Conservation (phyloP, 1,284 basidiomycete species). For the Heliocybe sulcata region DNA sequence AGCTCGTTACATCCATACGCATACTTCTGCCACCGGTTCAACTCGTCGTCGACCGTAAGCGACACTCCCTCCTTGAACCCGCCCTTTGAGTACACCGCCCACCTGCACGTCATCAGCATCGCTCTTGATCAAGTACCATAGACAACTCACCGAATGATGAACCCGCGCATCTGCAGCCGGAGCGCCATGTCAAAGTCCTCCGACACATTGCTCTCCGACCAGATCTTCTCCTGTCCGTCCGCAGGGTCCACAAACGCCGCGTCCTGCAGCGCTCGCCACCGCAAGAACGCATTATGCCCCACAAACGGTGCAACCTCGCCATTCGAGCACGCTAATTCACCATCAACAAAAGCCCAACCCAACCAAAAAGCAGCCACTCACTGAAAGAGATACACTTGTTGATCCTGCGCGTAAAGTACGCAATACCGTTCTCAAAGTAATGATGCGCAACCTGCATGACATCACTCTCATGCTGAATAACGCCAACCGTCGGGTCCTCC, state of each 20-base stretch:
- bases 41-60: constrained; percentile 40
- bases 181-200: constrained; percentile 56
- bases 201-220: constrained; percentile 52
- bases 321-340: constrained; percentile 30
- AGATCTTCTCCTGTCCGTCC: constrained; percentile 42
- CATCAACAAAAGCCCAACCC: neutral
- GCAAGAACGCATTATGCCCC: constrained; percentile 54
- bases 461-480: constrained; percentile 44
- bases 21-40: constrained; percentile 57
- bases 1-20: constrained; percentile 38
- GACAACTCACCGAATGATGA: constrained; percentile 44
- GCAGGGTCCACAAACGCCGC: constrained; percentile 35
- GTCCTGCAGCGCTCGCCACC: constrained; percentile 50
- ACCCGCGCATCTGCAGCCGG: constrained; percentile 39
- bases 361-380: constrained; percentile 10
- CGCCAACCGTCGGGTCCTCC: constrained; percentile 40
- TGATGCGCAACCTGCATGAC: constrained; percentile 51
- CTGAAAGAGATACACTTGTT: constrained; percentile 36
- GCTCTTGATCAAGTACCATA: no score
- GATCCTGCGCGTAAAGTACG: constrained; percentile 47
- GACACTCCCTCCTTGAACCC: constrained; percentile 56
- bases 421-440: constrained; percentile 53
- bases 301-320: constrained; percentile 52
- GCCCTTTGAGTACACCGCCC: constrained; percentile 49
- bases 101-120: no score